Base-by-base conservation (phyloP, 768 basidiomycete species). In the Lyophyllum decastes region DNA sequence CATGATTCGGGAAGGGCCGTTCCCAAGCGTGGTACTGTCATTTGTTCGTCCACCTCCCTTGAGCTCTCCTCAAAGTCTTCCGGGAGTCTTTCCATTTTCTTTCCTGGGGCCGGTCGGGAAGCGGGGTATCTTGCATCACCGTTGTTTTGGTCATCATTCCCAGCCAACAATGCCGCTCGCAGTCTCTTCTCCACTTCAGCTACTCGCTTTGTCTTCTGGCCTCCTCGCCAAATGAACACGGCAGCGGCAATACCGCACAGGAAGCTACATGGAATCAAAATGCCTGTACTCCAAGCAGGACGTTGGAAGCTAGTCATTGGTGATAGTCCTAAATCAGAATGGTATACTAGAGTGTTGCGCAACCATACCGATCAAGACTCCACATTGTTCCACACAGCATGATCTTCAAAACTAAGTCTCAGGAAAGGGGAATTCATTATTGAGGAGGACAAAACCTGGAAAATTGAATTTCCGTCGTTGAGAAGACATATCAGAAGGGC, bases 371-470 rank as follows among this genome's bases (percentile, higher is more conserved):
- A 64, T 92, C 83, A 65, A 93, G 64, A 8, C 86, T 80, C 92
- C 92, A 94, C 90, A 93, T 92, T 45, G 81, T 84, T 10, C 82
- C 87, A 64, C 90, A 90, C 7, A 92, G 73, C 19, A 88, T 78
- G 47, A 82, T 77, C 82, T 88, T 58, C 2, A 50, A 30, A 33
- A n/a, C 17, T 38, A 26, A 30, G 47, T 51, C 4, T 30, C 12
- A 50, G 56, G 48, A 55, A 14, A 17, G 27, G 7, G 14, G 41
- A 21, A 47, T 17, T 54, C 16, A 30, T 6, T 24, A 19, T 24
- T 34, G 19, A n/a, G 17, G 0, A 21, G 35, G 26, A 11, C 16
- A 12, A 61, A 50, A 84, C 87, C 73, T 94, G 93, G 69, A 94
- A 94, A 57, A 91, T 69, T 0, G 90, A 92, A 71, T 94, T 94